Evolutionary conservation across 2,329 filamentous ascomycete species (phyloP), one percentile per base, ranked within the genome.

Genomic region (Fusarium poae): DNA sequence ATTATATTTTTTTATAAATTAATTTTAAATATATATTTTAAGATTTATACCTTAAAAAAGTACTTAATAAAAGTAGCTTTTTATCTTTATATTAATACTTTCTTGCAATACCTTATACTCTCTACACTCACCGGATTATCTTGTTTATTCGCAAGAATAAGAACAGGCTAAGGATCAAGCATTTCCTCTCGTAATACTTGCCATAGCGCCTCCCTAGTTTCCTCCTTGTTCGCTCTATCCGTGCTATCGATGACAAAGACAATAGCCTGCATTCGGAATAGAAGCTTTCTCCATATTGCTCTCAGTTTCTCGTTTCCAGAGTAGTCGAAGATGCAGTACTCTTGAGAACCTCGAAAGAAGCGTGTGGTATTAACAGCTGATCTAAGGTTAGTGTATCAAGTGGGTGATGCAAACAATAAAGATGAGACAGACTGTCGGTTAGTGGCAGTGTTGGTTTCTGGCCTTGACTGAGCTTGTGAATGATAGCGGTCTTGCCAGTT

Each of bases 121-220:
- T 68, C 65, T 27, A 27, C 9, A 20, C 52, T 30, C 4, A 67
- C 65, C 1, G 10, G 18, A 6, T 30, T 6, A 3, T 68, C 65
- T 12, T 66, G 61, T 13, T 69, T 68, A 9, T 62, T 57, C 0
- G 55, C 65, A 4, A 66, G 29, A 2, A 68, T 29, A 3, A 68
- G 13, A 9, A 68, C 25, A 1, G 65, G 65, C 10, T 43, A 32
- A 1, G 13, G 8, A 7, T 29, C n/a, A 7, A 62, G 57, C 29
- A 45, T 49, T 18, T 45, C 35, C 5, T 54, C 55, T 4, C 23
- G n/a, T 4, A 68, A 46, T 18, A 12, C 40, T 6, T 1, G 3
- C 48, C 48, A 12, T 1, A 68, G 20, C 30, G 34, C 65, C 4
- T 4, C 3, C 3, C 25, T 57, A 0, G 30, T 34, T 27, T 66